Evolutionary conservation across 495 filamentous ascomycete genomes (phyloP), one percentile per base, ranked within the genome.

Genomic region (Penicillium alfredii): DNA sequence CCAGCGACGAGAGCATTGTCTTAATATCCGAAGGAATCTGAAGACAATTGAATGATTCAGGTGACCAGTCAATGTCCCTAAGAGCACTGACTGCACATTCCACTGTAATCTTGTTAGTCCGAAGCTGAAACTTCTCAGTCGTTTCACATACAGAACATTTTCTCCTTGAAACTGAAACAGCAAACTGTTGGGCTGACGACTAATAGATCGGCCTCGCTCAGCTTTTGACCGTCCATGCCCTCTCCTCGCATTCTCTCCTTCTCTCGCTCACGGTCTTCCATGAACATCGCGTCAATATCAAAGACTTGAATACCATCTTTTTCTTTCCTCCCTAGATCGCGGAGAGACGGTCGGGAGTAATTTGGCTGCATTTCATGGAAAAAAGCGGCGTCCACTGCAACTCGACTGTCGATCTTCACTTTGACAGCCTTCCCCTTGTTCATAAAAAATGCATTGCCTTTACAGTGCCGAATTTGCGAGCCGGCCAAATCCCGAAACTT

Each of bases 31-130:
- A 30, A 1, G 44, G 25, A 6, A 55, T 55, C 21, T 51, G 3
- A 6, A 55, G 26, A 28, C 33, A 42, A 7, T 55, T 40, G 26
- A 55, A 51, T 17, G 42, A 51, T 22, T 44, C 37, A 22, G 44
- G 44, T 34, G 35, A 45, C 54, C 45, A 63, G 8, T 45, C 33
- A 30, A 64, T 49, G 42, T 63, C 58, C 9, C 21, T 36, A 28
- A 66, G 36, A 42, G 31, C 35, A 47, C 50, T 55, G 14, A 66
- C 48, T 37, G 48, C 53, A 23, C 55, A 60, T 24, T 61, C 58
- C 41, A 59, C 56, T 59, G 23, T n/a, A 11, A 27, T 35, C 45
- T 28, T 10, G 37, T 47, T 37, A 51, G 51, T 18, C 14, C 24
- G 38, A 22, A 14, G 6, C 28, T 32, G 25, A 45, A 33, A 13